phyloP scores from a whole-genome alignment of 2,329 filamentous ascomycete species.

The Cladophialophora chaetospira region DNA sequence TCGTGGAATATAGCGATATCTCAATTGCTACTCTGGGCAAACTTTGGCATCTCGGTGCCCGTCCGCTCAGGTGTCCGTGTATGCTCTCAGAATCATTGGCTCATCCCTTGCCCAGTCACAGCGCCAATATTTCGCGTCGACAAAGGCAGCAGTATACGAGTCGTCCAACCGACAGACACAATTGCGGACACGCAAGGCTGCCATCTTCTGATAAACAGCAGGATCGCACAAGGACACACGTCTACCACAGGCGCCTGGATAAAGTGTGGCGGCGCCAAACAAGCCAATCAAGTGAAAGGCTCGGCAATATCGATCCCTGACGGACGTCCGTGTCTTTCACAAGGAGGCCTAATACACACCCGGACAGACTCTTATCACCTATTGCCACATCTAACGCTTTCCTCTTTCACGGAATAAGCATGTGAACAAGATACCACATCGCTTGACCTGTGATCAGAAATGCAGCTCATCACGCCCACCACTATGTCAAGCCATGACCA shows the following conservation, averaged over 20 bases:
- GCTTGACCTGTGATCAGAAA: background rate
- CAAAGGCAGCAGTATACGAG: background rate
- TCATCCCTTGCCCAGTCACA: background rate
- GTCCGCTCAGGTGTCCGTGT: too few species aligned
- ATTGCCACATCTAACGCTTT: background rate
- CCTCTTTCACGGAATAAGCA: background rate
- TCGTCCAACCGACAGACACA: too few species aligned
- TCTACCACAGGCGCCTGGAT: background rate
- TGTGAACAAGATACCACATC: background rate
- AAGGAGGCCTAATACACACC: too few species aligned
- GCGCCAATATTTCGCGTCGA: background rate
- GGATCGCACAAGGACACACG: background rate
- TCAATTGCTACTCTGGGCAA: too few species aligned
- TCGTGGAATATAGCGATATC: too few species aligned
- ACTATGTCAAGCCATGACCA: slow-evolving; percentile 1
- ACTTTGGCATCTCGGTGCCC: too few species aligned
- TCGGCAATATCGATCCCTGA: background rate
- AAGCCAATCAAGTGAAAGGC: background rate
- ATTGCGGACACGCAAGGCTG: background rate
- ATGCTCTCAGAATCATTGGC: background rate
- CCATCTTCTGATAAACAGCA: background rate
- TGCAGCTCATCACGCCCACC: slow-evolving; percentile 13
- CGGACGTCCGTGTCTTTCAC: too few species aligned
- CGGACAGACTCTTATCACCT: background rate
- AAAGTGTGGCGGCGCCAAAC: background rate